Conservation (phyloP, 495 filamentous ascomycete species). For the Peziza echinospora region DNA sequence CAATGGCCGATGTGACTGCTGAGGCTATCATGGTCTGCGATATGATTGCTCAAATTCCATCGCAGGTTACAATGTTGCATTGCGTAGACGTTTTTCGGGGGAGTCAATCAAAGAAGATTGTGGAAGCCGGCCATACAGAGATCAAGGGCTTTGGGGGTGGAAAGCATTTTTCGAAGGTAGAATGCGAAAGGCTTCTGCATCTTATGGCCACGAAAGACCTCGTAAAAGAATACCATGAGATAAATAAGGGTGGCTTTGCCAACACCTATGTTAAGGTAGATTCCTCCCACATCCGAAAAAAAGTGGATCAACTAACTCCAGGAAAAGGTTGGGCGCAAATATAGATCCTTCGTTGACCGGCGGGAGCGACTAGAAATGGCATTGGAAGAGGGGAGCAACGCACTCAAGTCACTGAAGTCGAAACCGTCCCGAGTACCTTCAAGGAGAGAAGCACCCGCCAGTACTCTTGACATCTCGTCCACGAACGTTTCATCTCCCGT, state of each 20-base stretch:
- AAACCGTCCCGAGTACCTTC: too few species aligned
- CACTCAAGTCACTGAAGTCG: background rate
- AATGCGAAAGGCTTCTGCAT: conserved; percentile 29
- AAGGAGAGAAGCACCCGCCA: too few species aligned
- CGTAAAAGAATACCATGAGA: conserved; percentile 28
- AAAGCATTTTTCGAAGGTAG: conserved; percentile 25
- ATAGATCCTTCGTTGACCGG: background rate
- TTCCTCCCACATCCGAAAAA: too few species aligned
- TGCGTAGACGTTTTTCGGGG: conserved; percentile 30
- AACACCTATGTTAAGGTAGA: background rate
- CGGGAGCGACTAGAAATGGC: background rate
- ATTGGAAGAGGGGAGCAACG: background rate
- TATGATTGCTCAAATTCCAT: conserved; percentile 34
- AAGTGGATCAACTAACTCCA: too few species aligned
- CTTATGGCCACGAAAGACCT: conserved; percentile 23
- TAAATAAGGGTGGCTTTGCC: conserved; percentile 36
- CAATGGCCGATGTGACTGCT: conserved; percentile 51
- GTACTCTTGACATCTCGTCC: too few species aligned
- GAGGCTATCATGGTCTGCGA: conserved; percentile 44
- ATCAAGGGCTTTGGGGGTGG: conserved; percentile 25
- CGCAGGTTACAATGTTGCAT: conserved; percentile 29
- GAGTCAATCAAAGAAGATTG: conserved; percentile 21
- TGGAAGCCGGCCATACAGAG: conserved; percentile 17
- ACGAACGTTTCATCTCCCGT: background rate
- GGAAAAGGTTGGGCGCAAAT: background rate